Evolutionary conservation across 2,329 filamentous ascomycete genomes (phyloP).

Genomic region (Ampelomyces quisqualis): DNA sequence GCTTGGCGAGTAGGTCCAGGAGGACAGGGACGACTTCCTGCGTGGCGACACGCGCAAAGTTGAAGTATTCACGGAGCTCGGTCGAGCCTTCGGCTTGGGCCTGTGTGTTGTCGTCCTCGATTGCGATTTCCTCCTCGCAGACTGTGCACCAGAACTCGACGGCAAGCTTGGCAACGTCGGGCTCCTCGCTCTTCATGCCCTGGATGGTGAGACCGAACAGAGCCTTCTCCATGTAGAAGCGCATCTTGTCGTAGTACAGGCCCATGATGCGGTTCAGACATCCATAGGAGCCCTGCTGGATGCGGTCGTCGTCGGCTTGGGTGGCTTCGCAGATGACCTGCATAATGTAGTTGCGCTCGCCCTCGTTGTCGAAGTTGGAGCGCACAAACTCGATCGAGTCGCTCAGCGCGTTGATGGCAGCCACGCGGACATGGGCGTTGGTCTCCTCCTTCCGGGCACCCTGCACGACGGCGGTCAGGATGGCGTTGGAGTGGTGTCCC

Average conservation of each 20-base stretch:
- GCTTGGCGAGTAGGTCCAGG: conserved; percentile 84
- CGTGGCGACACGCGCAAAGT: conserved; percentile 90
- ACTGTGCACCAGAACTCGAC: conserved; percentile 99
- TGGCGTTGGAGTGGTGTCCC: conserved; percentile 89
- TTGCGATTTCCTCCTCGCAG: conserved; percentile 96
- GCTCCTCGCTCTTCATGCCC: conserved; percentile 97
- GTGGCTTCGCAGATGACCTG: conserved; percentile 99
- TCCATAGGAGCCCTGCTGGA: conserved; percentile 94
- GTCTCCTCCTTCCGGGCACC: conserved; percentile 95
- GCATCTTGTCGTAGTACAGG: conserved; percentile 99
- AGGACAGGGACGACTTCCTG: conserved; percentile 93
- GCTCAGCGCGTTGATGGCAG: conserved; percentile 89
- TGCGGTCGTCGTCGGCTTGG: conserved; percentile 83
- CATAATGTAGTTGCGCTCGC: conserved; percentile 99
- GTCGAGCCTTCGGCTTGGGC: conserved; percentile 70
- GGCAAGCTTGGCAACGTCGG: conserved; percentile 96
- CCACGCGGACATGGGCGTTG: conserved; percentile 85
- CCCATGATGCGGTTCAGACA: conserved; percentile 98
- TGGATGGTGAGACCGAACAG: conserved; percentile 95
- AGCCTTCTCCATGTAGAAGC: conserved; percentile 99
- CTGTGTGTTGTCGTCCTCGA: conserved; percentile 93
- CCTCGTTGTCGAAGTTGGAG: conserved; percentile 98
- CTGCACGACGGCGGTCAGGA: conserved; percentile 95
- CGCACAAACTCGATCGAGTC: conserved; percentile 97
- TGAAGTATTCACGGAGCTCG: conserved; percentile 89